Evolutionary conservation across 345 rosid genomes (phyloP).

Genomic region (Pelargonium nanum): DNA sequence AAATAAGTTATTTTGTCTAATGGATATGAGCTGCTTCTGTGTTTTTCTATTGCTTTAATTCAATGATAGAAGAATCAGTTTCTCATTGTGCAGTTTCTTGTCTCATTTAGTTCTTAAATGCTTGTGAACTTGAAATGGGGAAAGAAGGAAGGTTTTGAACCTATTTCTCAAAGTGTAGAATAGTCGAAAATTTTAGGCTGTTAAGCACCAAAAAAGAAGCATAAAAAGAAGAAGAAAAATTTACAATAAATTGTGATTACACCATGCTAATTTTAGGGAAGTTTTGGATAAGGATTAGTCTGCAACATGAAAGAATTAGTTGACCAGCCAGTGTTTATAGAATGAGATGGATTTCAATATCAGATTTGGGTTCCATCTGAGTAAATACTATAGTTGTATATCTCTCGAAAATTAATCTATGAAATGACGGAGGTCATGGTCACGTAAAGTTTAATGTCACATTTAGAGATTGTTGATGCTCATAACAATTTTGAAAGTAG

Average conservation of each 20-base stretch:
- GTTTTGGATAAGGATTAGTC: too few species aligned
- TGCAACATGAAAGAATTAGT: not conserved
- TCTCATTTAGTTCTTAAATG: not conserved
- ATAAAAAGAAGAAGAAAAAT: too few species aligned
- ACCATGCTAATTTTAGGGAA: not conserved
- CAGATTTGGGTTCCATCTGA: not conserved
- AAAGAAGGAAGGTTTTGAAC: too few species aligned
- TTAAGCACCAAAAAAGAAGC: too few species aligned
- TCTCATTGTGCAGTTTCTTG: not conserved
- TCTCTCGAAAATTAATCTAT: not conserved
- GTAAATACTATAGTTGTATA: not conserved
- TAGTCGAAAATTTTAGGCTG: too few species aligned
- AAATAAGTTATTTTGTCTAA: too few species aligned
- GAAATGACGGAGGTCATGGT: not conserved
- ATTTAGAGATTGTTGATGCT: not conserved
- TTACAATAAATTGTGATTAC: too few species aligned
- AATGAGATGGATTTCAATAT: not conserved
- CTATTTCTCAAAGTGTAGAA: too few species aligned
- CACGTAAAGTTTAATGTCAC: too few species aligned
- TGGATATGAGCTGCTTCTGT: not conserved
- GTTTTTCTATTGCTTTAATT: too few species aligned
- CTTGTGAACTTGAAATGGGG: not conserved
- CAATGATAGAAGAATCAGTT: not conserved
- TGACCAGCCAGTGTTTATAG: too few species aligned
- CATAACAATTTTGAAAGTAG: not conserved